Evolutionary conservation across 352 stramenopile genomes (phyloP).

Genomic region (Globisporangium paddicum): DNA sequence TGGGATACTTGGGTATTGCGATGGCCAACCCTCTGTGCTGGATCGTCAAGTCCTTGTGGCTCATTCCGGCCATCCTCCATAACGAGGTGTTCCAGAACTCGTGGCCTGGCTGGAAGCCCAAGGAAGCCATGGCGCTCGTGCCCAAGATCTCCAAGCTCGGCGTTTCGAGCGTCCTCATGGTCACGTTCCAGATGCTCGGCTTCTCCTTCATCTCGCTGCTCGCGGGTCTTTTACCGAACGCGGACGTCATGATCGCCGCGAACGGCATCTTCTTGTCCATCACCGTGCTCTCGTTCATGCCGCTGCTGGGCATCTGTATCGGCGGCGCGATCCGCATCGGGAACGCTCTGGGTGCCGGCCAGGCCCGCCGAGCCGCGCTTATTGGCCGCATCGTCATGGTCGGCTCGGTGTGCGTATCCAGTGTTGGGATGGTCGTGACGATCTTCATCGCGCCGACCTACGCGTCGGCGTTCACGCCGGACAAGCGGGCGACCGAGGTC

Average conservation of each 20-base stretch:
- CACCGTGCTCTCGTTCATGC: slow-evolving; percentile 18
- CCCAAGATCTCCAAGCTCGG: slow-evolving; percentile 11
- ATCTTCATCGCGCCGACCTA: slow-evolving; percentile 1
- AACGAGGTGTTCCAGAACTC: not conserved
- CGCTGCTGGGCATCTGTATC: slow-evolving; percentile 15
- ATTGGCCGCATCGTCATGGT: slow-evolving; percentile 11
- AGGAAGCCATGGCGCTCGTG: not conserved
- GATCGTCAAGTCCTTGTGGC: not conserved
- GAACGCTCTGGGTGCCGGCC: slow-evolving; percentile 18
- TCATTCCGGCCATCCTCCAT: not conserved
- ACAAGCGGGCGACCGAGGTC: slow-evolving; percentile 2
- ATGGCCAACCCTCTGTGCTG: not conserved
- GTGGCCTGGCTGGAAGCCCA: not conserved
- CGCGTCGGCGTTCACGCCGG: slow-evolving; percentile 13
- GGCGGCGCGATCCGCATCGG: slow-evolving; percentile 21
- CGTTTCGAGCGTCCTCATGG: slow-evolving; percentile 13
- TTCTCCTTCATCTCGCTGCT: slow-evolving; percentile 14
- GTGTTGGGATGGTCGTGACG: not conserved
- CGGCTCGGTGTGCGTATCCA: slow-evolving; percentile 5
- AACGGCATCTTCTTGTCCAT: slow-evolving; percentile 21
- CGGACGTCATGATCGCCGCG: slow-evolving; percentile 18
- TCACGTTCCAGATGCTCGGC: slow-evolving; percentile 14
- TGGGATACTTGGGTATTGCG: not conserved
- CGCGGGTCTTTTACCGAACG: slow-evolving; percentile 18
- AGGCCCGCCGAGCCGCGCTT: slow-evolving; percentile 11